Evolutionary conservation across 495 filamentous ascomycete genomes (phyloP).

Genomic region (Amphirosellinia nigrospora): DNA sequence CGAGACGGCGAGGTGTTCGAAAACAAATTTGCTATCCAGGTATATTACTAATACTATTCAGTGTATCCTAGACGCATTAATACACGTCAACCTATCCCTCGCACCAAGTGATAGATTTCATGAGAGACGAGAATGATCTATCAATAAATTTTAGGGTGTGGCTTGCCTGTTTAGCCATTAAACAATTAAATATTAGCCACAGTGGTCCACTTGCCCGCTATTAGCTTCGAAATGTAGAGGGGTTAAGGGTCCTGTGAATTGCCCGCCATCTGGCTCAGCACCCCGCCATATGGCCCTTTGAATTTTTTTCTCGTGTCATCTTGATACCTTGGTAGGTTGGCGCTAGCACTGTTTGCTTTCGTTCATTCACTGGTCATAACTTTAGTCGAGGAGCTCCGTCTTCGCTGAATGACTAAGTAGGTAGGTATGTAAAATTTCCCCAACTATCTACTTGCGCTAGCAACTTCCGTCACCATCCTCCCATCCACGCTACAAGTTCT

Average conservation of each 20-base stretch:
- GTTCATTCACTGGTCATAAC: background rate
- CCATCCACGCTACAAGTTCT: background rate
- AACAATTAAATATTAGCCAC: background rate
- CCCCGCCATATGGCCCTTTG: conserved; percentile 14
- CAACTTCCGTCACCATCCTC: background rate
- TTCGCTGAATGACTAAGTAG: conserved; percentile 7
- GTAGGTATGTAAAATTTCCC: conserved; percentile 5
- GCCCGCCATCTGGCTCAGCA: conserved; percentile 19
- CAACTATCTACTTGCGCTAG: too few relatives aligned
- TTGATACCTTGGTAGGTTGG: background rate
- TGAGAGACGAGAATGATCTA: too few relatives aligned
- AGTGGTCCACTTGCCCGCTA: background rate
- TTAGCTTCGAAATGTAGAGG: conserved; percentile 4
- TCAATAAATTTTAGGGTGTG: too few relatives aligned
- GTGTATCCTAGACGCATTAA: too few relatives aligned
- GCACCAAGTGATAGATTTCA: too few relatives aligned
- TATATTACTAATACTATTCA: too few relatives aligned
- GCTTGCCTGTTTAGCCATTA: too few relatives aligned
- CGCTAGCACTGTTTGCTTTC: background rate
- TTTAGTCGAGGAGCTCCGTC: background rate
- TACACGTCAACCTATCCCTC: too few relatives aligned
- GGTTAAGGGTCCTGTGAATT: conserved; percentile 7
- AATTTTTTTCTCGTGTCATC: conserved; percentile 11
- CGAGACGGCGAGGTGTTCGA: too few relatives aligned
- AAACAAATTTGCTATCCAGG: too few relatives aligned